Conservation (phyloP, 208 protist species). For the Trypanosoma melophagium region DNA sequence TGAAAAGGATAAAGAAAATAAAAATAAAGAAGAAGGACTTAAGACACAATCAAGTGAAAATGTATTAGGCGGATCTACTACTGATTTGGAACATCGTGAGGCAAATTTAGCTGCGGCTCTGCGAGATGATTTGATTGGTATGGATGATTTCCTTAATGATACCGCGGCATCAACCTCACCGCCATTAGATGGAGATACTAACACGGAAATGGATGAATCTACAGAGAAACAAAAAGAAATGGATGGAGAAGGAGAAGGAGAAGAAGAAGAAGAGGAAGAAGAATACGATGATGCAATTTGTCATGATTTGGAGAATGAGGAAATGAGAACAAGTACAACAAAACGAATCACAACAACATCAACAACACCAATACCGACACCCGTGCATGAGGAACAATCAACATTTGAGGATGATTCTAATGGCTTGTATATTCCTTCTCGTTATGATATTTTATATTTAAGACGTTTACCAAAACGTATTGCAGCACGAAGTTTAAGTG, state of each 20-base stretch:
- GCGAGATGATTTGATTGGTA: conserved; percentile 38
- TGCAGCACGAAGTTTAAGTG: conserved; percentile 72
- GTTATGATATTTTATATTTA: conserved; percentile 68
- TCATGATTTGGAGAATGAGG: conserved; percentile 3
- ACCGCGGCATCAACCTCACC: not conserved
- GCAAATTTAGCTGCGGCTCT: conserved; percentile 20
- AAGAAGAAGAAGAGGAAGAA: conserved; percentile 1
- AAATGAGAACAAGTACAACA: not conserved
- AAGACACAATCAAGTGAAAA: not conserved
- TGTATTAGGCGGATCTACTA: not conserved
- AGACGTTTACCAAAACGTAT: conserved; percentile 73
- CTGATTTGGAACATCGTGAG: conserved; percentile 12
- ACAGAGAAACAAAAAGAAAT: not conserved
- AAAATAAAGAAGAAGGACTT: not conserved
- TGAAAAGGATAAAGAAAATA: not conserved
- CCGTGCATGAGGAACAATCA: not conserved
- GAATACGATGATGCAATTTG: not conserved
- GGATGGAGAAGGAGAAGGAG: not conserved
- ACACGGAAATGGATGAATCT: not conserved
- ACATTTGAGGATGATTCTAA: conserved; percentile 27
- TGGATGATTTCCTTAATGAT: conserved; percentile 33
- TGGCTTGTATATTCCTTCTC: conserved; percentile 31
- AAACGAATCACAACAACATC: not conserved
- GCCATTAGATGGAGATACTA: not conserved
- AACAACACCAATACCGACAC: not conserved